Percentiles rank a stretch among this genome's conserved stretches.
Conservation (phyloP, 2,329 filamentous ascomycete species). For the Colletotrichum sp. region DNA sequence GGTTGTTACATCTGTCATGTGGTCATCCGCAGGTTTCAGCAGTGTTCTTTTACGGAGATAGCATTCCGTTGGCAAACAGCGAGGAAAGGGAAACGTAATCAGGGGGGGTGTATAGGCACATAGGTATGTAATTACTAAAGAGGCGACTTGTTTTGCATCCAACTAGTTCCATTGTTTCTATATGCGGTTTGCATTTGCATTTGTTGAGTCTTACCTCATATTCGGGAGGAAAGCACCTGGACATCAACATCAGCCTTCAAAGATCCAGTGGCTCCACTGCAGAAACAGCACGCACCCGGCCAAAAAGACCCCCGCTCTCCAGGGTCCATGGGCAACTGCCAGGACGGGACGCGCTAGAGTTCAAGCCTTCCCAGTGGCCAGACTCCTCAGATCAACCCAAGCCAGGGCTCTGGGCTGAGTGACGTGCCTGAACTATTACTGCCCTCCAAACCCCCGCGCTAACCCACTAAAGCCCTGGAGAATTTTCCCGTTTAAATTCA, state of each 20-base stretch:
- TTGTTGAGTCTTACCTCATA: background rate
- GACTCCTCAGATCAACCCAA: background rate
- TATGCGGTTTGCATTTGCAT: background rate
- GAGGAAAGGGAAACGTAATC: background rate
- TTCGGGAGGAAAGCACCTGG: background rate
- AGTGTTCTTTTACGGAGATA: background rate
- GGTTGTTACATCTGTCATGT: background rate
- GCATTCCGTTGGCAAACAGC: background rate
- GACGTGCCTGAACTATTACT: conserved; percentile 15
- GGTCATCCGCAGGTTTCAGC: background rate
- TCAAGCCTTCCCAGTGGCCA: background rate
- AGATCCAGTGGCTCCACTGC: background rate
- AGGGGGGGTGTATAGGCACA: background rate
- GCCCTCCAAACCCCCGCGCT: conserved; percentile 21
- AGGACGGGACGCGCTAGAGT: conserved; percentile 5
- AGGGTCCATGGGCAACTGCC: conserved; percentile 11
- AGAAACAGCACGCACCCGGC: background rate
- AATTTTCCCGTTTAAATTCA: conserved; percentile 23
- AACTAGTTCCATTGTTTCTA: background rate
- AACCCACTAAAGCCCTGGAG: conserved; percentile 24
- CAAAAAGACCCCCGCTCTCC: conserved; percentile 4
- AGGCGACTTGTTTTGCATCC: background rate
- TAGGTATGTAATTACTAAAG: background rate
- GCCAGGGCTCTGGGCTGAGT: conserved; percentile 11
- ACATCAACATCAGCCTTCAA: background rate